These are phyloP conservation scores for Pharus latifolius DNA, from an alignment of 176 grass and related monocot genomes.

Conservation along the genomic window DNA sequence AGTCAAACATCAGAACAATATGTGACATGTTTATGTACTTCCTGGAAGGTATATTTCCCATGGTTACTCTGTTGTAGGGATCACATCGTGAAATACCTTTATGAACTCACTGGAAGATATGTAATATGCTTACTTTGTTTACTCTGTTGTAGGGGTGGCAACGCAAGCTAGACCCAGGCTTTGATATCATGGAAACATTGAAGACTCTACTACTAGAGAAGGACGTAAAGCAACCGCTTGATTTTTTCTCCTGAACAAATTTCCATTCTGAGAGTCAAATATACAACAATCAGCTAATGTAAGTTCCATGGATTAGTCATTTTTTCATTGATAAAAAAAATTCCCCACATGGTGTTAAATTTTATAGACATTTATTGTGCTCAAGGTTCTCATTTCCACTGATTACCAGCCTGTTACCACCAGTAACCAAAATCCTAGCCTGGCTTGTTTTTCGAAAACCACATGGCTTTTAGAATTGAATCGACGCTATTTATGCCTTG, in stretches of 20 bases:
- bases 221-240: constrained; percentile 58
- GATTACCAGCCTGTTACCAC: background rate
- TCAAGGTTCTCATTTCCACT: background rate
- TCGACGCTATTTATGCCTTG: background rate
- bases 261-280: background rate
- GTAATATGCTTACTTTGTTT: constrained; percentile 5
- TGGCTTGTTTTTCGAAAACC: background rate
- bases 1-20: too few species aligned
- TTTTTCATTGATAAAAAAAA: background rate
- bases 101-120: background rate
- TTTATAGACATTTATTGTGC: background rate
- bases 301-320: background rate
- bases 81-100: background rate
- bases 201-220: constrained; percentile 72
- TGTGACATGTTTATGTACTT: too few species aligned
- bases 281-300: constrained; percentile 19
- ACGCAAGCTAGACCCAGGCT: constrained; percentile 76
- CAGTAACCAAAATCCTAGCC: background rate
- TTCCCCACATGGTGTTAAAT: too few species aligned
- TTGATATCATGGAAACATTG: constrained; percentile 85
- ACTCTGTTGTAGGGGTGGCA: constrained; percentile 82
- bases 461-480: background rate
- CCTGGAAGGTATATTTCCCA: too few species aligned
- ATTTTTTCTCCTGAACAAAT: constrained; percentile 56
- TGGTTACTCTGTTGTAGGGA: too few species aligned